Conservation (phyloP, 192 early-diverging fungal genomes). For the Backusella tuberculispora region DNA sequence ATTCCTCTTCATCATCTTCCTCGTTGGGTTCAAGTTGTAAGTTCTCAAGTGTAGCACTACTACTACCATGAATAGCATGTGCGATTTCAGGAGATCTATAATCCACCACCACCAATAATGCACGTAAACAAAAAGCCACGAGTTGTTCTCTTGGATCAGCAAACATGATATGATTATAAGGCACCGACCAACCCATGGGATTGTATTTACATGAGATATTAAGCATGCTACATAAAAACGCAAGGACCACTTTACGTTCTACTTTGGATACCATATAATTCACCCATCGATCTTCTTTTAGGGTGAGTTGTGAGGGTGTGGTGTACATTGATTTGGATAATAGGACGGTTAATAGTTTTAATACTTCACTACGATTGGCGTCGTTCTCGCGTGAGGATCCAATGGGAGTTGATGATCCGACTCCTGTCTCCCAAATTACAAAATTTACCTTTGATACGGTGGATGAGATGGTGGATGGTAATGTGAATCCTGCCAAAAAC, state of each 20-base stretch:
- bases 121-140: slow-evolving; percentile 69
- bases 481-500: slow-evolving; percentile 72
- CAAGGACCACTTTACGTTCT: slow-evolving; percentile 73
- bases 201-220: slow-evolving; percentile 85
- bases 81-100: slow-evolving; percentile 49
- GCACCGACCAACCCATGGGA: slow-evolving; percentile 84
- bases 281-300: slow-evolving; percentile 62
- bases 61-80: neutral
- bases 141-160: slow-evolving; percentile 75
- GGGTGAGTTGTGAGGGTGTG: slow-evolving; percentile 49
- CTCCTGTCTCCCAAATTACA: slow-evolving; percentile 79
- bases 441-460: slow-evolving; percentile 52
- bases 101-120: slow-evolving; percentile 69
- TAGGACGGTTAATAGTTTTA: slow-evolving; percentile 78
- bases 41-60: neutral
- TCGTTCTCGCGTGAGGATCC: slow-evolving; percentile 71
- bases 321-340: slow-evolving; percentile 84
- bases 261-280: slow-evolving; percentile 51
- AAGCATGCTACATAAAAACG: slow-evolving; percentile 84
- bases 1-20: neutral
- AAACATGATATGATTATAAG: slow-evolving; percentile 84
- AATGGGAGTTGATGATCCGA: slow-evolving; percentile 70
- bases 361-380: slow-evolving; percentile 70
- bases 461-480: slow-evolving; percentile 55
- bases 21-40: neutral